Evolutionary conservation across 129 eudicot species (phyloP), one percentile per base, ranked within the genome.

Genomic region (Heracleum sosnowskyi): DNA sequence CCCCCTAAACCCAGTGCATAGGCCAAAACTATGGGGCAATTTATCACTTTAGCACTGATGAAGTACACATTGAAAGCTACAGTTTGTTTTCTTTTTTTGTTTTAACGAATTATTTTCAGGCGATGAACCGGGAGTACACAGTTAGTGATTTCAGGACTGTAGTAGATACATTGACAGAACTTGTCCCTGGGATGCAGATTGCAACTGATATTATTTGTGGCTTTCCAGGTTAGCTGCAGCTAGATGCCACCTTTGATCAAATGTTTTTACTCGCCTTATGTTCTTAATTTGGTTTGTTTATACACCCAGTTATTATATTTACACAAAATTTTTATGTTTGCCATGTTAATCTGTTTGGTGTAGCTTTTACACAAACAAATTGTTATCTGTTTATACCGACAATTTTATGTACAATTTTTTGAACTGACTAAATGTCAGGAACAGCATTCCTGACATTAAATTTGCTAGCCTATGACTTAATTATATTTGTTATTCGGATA

Each of bases 171-270:
- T 84, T 96, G 88, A 92, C 83, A 57, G 87, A 87, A 82, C 84
- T 92, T 86, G 99, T 96, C 41, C 99, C 97, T 34, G 99, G 97
- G 79, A 96, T 96, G 99, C 97, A 92, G 85, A 96, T 96, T 88
- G 99, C 99, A 35, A 96, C 99, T 81, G 99, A 96, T 90, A 96
- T 96, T 26, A 96, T 96, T 75, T 96, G 99, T 68, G 99, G 99
- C 76, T 96, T 95, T 83, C 99, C 99, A 77, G 99, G 99, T 96
- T 80, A 75, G 87, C 53, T 82, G 49, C n/a, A 33, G 51, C 70
- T 36, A 41, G 45, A 10, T 72, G 51, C 73, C 69, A 20, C 72
- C 34, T 18, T 69, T 13, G 26, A 33, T 42, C 77, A 41, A 12
- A 24, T 39, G 12, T 11, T 20, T 22, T 40, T 35, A 71, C 36